These are phyloP conservation scores for Hordeum marinum DNA, from an alignment of 176 grass and related monocot species.

Conservation along the genomic window DNA sequence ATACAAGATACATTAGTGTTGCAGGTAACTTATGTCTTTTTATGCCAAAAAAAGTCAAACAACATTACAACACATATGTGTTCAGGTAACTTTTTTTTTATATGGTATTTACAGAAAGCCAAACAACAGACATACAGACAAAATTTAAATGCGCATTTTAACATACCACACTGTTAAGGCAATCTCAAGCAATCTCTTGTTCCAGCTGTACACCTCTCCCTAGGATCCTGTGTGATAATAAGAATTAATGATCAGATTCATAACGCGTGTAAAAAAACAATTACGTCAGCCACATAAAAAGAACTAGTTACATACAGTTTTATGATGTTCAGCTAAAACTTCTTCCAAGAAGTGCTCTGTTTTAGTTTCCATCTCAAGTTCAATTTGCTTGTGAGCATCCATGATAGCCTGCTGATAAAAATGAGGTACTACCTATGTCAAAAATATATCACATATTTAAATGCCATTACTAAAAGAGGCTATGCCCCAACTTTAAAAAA, in stretches of 20 bases:
- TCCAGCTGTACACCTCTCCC: conserved; percentile 92
- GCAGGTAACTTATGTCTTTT: no score
- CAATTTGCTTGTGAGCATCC: conserved; percentile 96
- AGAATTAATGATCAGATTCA: conserved; percentile 1
- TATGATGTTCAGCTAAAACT: conserved; percentile 92
- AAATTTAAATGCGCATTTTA: background rate
- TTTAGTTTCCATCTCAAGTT: conserved; percentile 98
- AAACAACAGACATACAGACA: no score
- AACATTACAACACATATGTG: no score
- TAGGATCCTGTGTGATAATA: conserved; percentile 58
- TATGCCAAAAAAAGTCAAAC: no score
- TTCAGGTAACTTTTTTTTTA: no score
- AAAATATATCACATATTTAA: conserved; percentile 56
- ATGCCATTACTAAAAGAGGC: no score
- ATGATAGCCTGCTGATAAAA: conserved; percentile 90
- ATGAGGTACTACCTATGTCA: conserved; percentile 77
- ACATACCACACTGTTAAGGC: conserved; percentile 93
- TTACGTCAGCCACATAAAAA: background rate
- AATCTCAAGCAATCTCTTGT: conserved; percentile 95
- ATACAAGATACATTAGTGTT: no score
- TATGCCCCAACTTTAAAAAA: no score
- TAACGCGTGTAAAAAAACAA: conserved; percentile 4
- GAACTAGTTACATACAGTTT: conserved; percentile 58
- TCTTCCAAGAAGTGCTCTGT: conserved; percentile 95
- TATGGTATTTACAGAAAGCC: no score